Percentiles rank a stretch among this genome's conserved stretches.
Evolutionary conservation across 768 basidiomycete species (phyloP).

Genomic region (Saitozyma sp.): DNA sequence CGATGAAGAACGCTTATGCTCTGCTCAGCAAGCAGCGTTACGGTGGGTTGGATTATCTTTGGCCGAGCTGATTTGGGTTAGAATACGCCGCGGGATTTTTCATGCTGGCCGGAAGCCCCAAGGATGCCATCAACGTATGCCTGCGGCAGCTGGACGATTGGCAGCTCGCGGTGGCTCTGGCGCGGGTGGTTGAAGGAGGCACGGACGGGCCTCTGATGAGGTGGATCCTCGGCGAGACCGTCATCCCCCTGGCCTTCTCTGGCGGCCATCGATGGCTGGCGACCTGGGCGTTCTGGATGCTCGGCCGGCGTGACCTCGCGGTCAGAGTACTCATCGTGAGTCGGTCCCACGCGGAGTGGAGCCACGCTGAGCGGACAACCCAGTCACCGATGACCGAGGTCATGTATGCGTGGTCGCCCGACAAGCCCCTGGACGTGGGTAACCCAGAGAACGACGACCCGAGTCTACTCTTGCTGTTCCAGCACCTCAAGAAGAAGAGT

Average conservation of each 20-base stretch:
- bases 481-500: constrained; percentile 83
- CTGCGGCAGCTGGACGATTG: constrained; percentile 83
- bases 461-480: constrained; percentile 83
- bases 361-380: constrained; percentile 52
- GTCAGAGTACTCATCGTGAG: constrained; percentile 86
- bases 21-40: constrained; percentile 86
- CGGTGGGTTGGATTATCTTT: constrained; percentile 58
- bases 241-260: constrained; percentile 79
- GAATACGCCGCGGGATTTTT: constrained; percentile 99
- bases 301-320: constrained; percentile 81
- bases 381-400: constrained; percentile 42
- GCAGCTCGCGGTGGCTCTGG: constrained; percentile 82
- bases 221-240: constrained; percentile 68
- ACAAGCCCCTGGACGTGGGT: constrained; percentile 58
- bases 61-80: constrained; percentile 46
- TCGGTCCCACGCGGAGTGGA: background rate
- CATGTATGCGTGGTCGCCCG: constrained; percentile 24
- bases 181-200: constrained; percentile 77
- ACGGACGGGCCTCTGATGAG: constrained; percentile 76
- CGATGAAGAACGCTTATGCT: constrained; percentile 93
- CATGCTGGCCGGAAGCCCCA: constrained; percentile 79
- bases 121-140: constrained; percentile 90
- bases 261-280: constrained; percentile 90
- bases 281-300: constrained; percentile 94
- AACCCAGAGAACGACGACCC: constrained; percentile 92